Percentiles rank a stretch among this genome's conserved stretches.
phyloP scores from a whole-genome alignment of 73 alveolate genomes.

The Blepharisma stoltei region DNA sequence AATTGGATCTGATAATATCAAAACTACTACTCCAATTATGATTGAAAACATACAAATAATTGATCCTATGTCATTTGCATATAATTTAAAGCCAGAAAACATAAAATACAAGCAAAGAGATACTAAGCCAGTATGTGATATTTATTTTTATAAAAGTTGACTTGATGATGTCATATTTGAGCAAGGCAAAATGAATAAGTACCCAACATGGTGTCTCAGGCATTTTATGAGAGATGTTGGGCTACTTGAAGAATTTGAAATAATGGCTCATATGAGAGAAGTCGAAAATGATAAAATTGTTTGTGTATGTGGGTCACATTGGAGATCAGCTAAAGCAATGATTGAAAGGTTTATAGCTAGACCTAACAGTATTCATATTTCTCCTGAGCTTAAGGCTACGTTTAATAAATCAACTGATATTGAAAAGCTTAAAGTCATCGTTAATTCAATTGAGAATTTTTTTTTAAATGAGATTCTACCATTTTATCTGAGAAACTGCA shows the following conservation, averaged over 20 bases:
- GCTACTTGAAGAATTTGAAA: neutral
- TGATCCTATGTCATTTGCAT: neutral
- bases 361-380: too few species aligned
- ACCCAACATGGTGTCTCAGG: neutral
- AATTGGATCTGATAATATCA: neutral
- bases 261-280: neutral
- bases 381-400: too few species aligned
- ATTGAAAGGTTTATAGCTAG: too few species aligned
- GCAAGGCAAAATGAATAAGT: too few species aligned
- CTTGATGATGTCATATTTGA: neutral
- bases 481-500: too few species aligned
- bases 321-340: too few species aligned
- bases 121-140: neutral
- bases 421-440: too few species aligned
- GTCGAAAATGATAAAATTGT: neutral
- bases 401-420: too few species aligned
- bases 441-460: too few species aligned
- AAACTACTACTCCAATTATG: neutral
- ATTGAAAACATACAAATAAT: neutral
- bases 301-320: too few species aligned
- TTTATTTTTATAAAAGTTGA: neutral
- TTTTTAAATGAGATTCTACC: too few species aligned
- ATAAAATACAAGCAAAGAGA: neutral
- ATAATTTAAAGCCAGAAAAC: neutral
- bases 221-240: constrained; percentile 14